These are phyloP conservation scores for Barbarea vulgaris DNA, from an alignment of 345 rosid species.

Conservation along the genomic window DNA sequence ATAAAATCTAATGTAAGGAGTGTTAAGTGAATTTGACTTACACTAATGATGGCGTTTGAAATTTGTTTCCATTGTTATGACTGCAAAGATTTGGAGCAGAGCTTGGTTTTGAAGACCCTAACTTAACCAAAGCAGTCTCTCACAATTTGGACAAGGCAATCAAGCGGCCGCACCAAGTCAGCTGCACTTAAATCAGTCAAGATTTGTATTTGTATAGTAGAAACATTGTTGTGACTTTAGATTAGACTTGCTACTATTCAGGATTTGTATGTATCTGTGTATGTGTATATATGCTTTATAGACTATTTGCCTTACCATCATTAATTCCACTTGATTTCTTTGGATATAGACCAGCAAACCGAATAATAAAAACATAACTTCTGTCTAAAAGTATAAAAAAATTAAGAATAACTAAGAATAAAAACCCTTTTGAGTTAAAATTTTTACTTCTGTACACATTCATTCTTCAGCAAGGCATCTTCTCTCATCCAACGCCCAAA, in stretches of 20 bases:
- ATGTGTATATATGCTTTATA: conserved; percentile 31
- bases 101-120: conserved; percentile 83
- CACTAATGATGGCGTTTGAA: not conserved
- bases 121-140: conserved; percentile 77
- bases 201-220: conserved; percentile 43
- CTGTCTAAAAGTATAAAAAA: not conserved
- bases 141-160: conserved; percentile 70
- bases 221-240: conserved; percentile 34
- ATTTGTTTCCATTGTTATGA: conserved; percentile 16
- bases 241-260: conserved; percentile 24
- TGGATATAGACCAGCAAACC: conserved; percentile 3
- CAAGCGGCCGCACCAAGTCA: conserved; percentile 57
- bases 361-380: not conserved
- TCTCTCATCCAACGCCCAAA: conserved; percentile 5
- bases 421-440: not conserved
- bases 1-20: not conserved
- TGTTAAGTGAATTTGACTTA: conserved; percentile 9
- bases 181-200: conserved; percentile 53
- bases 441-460: conserved; percentile 34
- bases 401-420: not conserved
- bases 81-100: conserved; percentile 63
- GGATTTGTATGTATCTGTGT: conserved; percentile 32
- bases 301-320: conserved; percentile 13
- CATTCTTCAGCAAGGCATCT: conserved; percentile 29
- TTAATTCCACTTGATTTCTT: conserved; percentile 17